Base-by-base conservation (phyloP, 495 filamentous ascomycete genomes). In the Aspergillus haitiensis region DNA sequence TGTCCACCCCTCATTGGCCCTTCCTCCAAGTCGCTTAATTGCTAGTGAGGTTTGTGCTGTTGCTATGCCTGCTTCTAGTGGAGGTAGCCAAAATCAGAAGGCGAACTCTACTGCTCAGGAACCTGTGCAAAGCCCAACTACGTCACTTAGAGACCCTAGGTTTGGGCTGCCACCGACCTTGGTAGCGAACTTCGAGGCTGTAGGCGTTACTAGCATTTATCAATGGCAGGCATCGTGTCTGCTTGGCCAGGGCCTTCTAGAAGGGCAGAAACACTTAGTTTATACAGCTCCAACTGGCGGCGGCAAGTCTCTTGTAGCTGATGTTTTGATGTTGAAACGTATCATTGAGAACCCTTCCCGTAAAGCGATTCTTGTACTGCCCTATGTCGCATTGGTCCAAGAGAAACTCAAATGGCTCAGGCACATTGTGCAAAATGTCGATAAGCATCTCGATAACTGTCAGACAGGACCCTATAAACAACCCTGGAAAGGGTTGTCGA, bases 211-310 rank as follows among this genome's bases (percentile, higher is more conserved):
- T 27, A 79, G 72, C 55, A 92, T 93, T 59, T 93, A 93, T 65
- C 84, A 86, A 3, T 93, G 90, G 90, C 90, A 93, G 71, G 86
- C 87, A n/a, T 84, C 86, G 33, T 94, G 90, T 67, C 75, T 93
- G 15, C 71, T 89, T 37, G 82, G 85, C 1, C 82, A 81, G 2
- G 90, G 89, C 7, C 74, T 92, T 13, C 71, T 94, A 2, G 63
- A 73, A 10, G 89, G 89, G 16, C 75, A 85, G 49, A 82, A 78
- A 46, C 91, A 92, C 61, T 71, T 94, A 15, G 86, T 93, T 36
- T 93, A 94, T 67, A 89, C 86, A 8, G 90, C 90, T n/a, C 90
- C 90, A 8, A 93, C 90, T 1, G 90, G 90, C 6, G 90, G 88
- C 37, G 90, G 90, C 31, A 93, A 93, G 72, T 90, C 87, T 15